A percentile compares a stretch with the other conserved stretches of the same genome.
Conservation (phyloP, 176 grass and related monocot genomes). For the Stipa capillata region DNA sequence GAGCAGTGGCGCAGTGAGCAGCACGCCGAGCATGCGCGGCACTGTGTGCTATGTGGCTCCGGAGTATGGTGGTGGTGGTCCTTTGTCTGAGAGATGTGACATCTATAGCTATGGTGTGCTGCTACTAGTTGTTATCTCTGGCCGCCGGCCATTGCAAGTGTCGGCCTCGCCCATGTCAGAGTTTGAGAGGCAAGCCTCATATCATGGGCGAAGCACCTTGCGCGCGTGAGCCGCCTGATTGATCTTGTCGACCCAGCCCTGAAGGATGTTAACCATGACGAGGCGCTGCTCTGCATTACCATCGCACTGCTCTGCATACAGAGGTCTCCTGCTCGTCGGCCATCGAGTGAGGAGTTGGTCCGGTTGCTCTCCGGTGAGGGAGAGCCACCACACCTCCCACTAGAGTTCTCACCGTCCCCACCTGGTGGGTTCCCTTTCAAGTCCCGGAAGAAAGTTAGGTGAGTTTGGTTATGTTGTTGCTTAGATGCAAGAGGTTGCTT, state of each 20-base stretch:
- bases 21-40: slow-evolving; percentile 72
- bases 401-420: slow-evolving; percentile 53
- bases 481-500: background rate
- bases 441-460: slow-evolving; percentile 48
- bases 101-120: slow-evolving; percentile 75
- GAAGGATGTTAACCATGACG: slow-evolving; percentile 39
- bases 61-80: slow-evolving; percentile 43
- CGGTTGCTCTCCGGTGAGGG: slow-evolving; percentile 44
- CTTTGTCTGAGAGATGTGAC: slow-evolving; percentile 58
- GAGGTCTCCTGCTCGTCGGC: slow-evolving; percentile 42
- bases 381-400: slow-evolving; percentile 37
- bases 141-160: slow-evolving; percentile 58
- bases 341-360: slow-evolving; percentile 34
- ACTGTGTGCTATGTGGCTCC: slow-evolving; percentile 70
- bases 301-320: slow-evolving; percentile 66
- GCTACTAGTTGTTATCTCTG: slow-evolving; percentile 56
- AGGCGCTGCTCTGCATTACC: slow-evolving; percentile 56
- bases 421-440: slow-evolving; percentile 48
- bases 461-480: slow-evolving; percentile 19
- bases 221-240: slow-evolving; percentile 33
- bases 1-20: slow-evolving; percentile 44
- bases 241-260: slow-evolving; percentile 59
- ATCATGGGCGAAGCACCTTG: slow-evolving; percentile 59
- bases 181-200: slow-evolving; percentile 65
- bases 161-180: slow-evolving; percentile 46